Evolutionary conservation across 768 basidiomycete genomes (phyloP), one percentile per base, ranked within the genome.

Genomic region (Tricholomella constricta): DNA sequence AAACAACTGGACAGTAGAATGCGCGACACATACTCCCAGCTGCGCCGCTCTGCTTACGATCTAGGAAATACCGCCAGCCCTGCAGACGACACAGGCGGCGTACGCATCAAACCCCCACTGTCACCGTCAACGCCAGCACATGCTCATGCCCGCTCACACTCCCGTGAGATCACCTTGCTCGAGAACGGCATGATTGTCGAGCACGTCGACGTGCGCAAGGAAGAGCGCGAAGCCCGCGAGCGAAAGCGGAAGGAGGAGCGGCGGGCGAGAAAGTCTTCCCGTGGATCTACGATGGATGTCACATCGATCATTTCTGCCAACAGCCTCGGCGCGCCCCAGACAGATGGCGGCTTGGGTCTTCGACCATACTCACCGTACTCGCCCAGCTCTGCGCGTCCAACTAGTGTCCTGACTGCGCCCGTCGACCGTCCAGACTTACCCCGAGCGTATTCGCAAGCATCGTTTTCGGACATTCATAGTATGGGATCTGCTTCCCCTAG

Each of bases 101-200:
- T 91, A 43, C 88, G 88, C 47, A 85, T 91, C 66, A 89, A 83
- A 64, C 78, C 85, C 22, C 81, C 84, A 23, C 73, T 75, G 31
- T 73, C 78, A 6, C 75, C 78, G 4, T 66, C 70, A 12, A 51
- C 70, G 4, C 72, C 69, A 70, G 12, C 69, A 73, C 41, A 70
- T 23, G 57, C 64, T 20, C 80, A 82, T 56, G 68, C 66, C 29
- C 80, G 79, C 26, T 76, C 73, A 19, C 79, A 83, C 48, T 84
- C 84, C 35, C 81, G 88, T 29, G 88, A 93, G 50, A 78, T 91
- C 12, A 90, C 91, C 0, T 73, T 94, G 9, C 80, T 95, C 19
- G 88, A 93, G 68, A 94, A 91, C 58, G 91, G 91, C 3, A 85
- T 94, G 79, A 89, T 93, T 47, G 86, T 94, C 7, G 93, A 95